Percentiles rank a stretch among this genome's conserved stretches.
phyloP scores from a whole-genome alignment of 371 early-diverging fungal genomes.

The Mucor indicus region DNA sequence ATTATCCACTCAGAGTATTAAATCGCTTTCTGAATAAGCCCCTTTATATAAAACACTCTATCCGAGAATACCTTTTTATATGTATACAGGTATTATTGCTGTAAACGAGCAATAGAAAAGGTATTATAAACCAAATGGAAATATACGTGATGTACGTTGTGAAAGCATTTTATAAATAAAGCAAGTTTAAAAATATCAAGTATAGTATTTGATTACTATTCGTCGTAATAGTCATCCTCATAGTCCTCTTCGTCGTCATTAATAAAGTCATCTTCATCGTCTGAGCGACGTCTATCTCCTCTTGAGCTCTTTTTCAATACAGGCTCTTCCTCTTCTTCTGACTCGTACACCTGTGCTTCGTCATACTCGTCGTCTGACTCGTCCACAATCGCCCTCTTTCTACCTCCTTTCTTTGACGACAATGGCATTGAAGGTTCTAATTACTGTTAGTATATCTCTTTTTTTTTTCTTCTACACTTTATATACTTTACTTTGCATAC shows the following conservation, averaged over 20 bases:
- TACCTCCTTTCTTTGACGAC: constrained; percentile 24
- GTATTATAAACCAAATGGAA: too few relatives aligned
- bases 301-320: constrained; percentile 16
- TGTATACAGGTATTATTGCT: too few relatives aligned
- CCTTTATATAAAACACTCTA: too few relatives aligned
- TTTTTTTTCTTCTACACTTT: neutral
- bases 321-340: constrained; percentile 31
- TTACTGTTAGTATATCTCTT: neutral
- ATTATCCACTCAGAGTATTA: too few relatives aligned
- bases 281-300: constrained; percentile 32
- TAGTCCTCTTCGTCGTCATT: constrained; percentile 19
- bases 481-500: constrained; percentile 39
- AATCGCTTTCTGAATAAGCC: too few relatives aligned
- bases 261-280: constrained; percentile 29
- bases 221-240: constrained; percentile 7
- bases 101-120: too few relatives aligned
- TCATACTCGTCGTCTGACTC: constrained; percentile 50
- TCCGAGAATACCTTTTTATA: too few relatives aligned
- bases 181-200: too few relatives aligned
- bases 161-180: too few relatives aligned
- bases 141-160: too few relatives aligned
- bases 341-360: constrained; percentile 18
- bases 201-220: neutral
- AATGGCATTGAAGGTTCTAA: constrained; percentile 48
- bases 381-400: constrained; percentile 12